A percentile compares a stretch with the other conserved stretches of the same genome.
These are phyloP conservation scores for Sporothrix dimorphospora DNA, from an alignment of 2,329 filamentous ascomycete genomes.

Conservation along the genomic window DNA sequence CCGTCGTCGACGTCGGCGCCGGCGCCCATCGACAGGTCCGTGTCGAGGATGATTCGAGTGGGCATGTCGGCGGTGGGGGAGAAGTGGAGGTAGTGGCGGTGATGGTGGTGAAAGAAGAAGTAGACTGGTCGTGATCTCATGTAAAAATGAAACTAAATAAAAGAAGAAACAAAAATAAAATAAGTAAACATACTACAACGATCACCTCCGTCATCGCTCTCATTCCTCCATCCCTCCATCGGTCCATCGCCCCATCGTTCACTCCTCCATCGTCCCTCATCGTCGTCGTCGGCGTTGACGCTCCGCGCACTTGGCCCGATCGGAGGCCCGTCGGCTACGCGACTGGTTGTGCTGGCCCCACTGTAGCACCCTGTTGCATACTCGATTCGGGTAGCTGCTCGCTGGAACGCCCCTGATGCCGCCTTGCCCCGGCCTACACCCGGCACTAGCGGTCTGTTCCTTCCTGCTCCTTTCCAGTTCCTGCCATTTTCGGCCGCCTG, in stretches of 20 bases:
- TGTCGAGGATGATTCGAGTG: slow-evolving; percentile 22
- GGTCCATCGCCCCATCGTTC: neutral
- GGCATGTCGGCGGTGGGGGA: slow-evolving; percentile 12
- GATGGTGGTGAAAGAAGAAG: neutral
- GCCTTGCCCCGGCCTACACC: neutral
- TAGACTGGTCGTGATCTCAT: neutral
- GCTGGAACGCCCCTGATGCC: neutral
- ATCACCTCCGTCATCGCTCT: neutral
- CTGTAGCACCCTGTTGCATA: no score
- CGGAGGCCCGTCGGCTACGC: neutral
- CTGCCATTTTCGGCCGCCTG: no score
- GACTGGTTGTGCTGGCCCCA: neutral
- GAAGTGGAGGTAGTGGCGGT: neutral
- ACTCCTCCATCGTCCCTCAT: neutral
- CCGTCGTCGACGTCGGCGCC: slow-evolving; percentile 22
- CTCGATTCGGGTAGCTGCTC: neutral
- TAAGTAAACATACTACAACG: no score
- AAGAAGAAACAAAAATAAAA: neutral
- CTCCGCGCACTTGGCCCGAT: neutral
- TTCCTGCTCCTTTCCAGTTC: no score
- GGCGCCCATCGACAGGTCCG: slow-evolving; percentile 21
- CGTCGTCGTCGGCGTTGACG: neutral
- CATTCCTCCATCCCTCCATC: neutral
- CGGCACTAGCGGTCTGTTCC: neutral
- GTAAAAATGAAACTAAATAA: neutral